Evolutionary conservation across 345 rosid genomes (phyloP), one percentile per base, ranked within the genome.

Genomic region (Citrus hindsii): DNA sequence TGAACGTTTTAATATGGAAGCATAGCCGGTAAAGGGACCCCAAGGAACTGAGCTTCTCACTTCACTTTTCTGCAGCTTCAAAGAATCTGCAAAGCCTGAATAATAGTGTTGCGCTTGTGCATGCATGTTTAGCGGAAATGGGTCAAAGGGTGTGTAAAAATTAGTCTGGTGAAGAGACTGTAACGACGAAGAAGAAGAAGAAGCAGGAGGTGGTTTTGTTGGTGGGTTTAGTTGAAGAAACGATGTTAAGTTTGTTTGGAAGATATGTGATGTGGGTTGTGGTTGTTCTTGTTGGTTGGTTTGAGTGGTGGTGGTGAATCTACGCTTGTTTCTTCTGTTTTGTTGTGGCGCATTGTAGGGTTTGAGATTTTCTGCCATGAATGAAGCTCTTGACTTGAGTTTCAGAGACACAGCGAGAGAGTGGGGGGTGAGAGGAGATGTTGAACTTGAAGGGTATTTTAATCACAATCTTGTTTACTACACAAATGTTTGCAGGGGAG

Each of bases 21-120:
- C 75, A 63, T 85, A 83, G 3, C 88, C 88, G 0, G 88, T 85
- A 61, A 85, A 85, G 13, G 88, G 88, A 7, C 84, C 86, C 5
- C 80, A 65, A 24, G 84, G 88, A 30, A 85, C 80, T 10, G 83
- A 70, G 59, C 83, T 78, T 83, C 83, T 81, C 22, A 35, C 51
- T 32, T 67, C 83, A 27, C 53, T 22, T 18, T 63, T 79, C 72
- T 73, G 73, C 69, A 65, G 73, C 69, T 83, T 73, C 66, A 78
- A 56, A 59, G 62, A 65, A 74, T 71, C 77, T 65, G 75, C 79
- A 28, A 74, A 35, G 46, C 62, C 67, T 27, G 80, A 80, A 78
- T 18, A 53, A 16, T 53, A 2, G 1, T 53, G 14, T 16, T 28
- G 14, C 28, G 51, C 59, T 32, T 40, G 56, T 13, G 33, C 66